A percentile compares a stretch with the other conserved stretches of the same genome.
These are phyloP conservation scores for Atkinsonella texensis DNA, from an alignment of 2,329 filamentous ascomycete genomes.

Conservation along the genomic window DNA sequence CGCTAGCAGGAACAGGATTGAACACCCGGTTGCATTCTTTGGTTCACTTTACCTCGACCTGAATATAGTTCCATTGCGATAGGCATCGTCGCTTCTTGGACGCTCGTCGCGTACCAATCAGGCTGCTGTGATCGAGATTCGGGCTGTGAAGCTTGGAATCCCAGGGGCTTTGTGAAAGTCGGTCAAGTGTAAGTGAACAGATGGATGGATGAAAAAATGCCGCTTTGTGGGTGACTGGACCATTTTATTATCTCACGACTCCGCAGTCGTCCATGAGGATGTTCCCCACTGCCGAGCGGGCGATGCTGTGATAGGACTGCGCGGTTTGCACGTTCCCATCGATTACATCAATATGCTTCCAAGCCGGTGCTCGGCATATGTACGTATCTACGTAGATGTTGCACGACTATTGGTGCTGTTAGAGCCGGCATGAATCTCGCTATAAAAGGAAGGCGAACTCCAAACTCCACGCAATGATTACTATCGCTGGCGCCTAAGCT, in stretches of 20 bases:
- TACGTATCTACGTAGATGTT: too few relatives aligned
- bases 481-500: too few relatives aligned
- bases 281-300: slow-evolving; percentile 1
- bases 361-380: too few relatives aligned
- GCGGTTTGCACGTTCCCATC: too few relatives aligned
- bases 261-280: background rate
- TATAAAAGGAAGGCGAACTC: too few relatives aligned
- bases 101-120: slow-evolving; percentile 9
- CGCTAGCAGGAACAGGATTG: slow-evolving; percentile 11
- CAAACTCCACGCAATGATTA: too few relatives aligned
- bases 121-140: background rate
- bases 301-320: slow-evolving; percentile 1
- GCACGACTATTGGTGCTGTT: too few relatives aligned
- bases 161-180: too few relatives aligned
- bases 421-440: too few relatives aligned
- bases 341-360: background rate
- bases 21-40: slow-evolving; percentile 36
- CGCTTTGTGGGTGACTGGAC: background rate
- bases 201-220: background rate
- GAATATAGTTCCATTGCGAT: slow-evolving; percentile 21
- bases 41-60: slow-evolving; percentile 34
- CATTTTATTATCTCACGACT: background rate
- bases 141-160: background rate
- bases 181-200: too few relatives aligned
- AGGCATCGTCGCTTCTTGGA: slow-evolving; percentile 15